phyloP scores from a whole-genome alignment of 2,329 filamentous ascomycete genomes.

The Rosellinia necatrix region DNA sequence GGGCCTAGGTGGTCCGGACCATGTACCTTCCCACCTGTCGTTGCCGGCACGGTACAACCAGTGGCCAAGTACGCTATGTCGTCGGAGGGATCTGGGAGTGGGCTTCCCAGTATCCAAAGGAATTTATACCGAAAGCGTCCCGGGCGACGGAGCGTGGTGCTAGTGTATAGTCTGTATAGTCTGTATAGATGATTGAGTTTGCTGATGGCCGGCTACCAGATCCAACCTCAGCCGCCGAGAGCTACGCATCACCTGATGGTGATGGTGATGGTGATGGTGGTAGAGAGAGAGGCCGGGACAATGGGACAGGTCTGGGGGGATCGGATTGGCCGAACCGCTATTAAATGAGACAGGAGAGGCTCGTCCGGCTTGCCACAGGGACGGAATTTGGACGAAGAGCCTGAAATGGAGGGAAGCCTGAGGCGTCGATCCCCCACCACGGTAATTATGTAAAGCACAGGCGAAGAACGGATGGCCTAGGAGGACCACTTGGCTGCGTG shows the following conservation, averaged over 20 bases:
- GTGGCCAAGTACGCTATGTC: not conserved
- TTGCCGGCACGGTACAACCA: no score
- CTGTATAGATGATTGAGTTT: no score
- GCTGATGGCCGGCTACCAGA: constrained; percentile 13
- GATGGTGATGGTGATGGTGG: not conserved
- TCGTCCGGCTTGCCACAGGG: constrained; percentile 2
- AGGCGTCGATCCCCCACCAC: constrained; percentile 20
- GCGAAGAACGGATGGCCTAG: not conserved
- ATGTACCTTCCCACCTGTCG: no score
- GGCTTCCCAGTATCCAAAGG: no score
- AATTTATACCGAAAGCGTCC: constrained; percentile 7
- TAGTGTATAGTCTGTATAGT: no score
- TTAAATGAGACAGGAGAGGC: not conserved
- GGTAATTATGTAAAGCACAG: not conserved
- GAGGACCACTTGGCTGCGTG: not conserved
- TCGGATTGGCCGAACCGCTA: no score
- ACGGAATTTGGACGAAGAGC: not conserved
- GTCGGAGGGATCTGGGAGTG: no score
- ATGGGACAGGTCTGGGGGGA: no score
- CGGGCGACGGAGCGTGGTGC: no score
- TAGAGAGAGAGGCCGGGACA: constrained; percentile 1
- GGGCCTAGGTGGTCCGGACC: no score
- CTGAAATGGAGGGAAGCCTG: not conserved
- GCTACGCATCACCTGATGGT: constrained; percentile 10
- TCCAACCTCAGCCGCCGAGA: not conserved